Evolutionary conservation across 129 eudicot genomes (phyloP), one percentile per base, ranked within the genome.

Genomic region (Chrysanthemum lavandulifolium): DNA sequence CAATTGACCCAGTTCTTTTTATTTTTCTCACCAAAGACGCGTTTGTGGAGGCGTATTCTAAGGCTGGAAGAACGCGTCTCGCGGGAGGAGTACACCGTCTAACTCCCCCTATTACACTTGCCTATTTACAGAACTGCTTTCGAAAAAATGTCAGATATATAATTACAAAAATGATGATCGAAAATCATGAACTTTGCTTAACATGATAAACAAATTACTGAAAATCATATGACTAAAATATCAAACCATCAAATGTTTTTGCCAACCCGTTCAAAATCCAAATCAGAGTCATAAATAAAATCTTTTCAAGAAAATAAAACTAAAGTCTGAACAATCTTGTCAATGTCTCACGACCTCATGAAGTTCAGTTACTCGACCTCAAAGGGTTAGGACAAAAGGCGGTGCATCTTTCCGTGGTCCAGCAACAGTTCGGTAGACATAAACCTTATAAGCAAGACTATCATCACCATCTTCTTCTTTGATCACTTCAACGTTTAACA

Each of bases 321-420:
- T 10, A 51, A 4, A n/a, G 56, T 7, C 8, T 13, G 48, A 56
- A 10, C 43, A 57, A 56, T 10, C 55, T 56, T 71, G 19, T 4
- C 65, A 45, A 57, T 4, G 57, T 23, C 3, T 49, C 59, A 10
- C 11, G 5, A 47, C 40, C 57, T 71, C 23, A 40, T 65, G 52
- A 33, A 33, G 10, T 18, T 50, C 23, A 33, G 53, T 49, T 60
- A 2, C 43, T 51, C 3, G 64, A 64, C 1, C 68, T 78, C 61
- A 86, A 16, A 86, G 82, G 13, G 83, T 86, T 14, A 68, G 70
- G 54, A 89, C 96, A 60, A 84, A 87, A 19, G 88, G 82, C 1
- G 93, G 96, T n/a, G 90, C 85, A 71, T 89, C 96, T 45, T 49
- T 61, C 56, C 96, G 77, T 1, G 85, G 96, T 61, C 96, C 96